Base-by-base conservation (phyloP, 306 rosid species). In the Vigna nakashimae region DNA sequence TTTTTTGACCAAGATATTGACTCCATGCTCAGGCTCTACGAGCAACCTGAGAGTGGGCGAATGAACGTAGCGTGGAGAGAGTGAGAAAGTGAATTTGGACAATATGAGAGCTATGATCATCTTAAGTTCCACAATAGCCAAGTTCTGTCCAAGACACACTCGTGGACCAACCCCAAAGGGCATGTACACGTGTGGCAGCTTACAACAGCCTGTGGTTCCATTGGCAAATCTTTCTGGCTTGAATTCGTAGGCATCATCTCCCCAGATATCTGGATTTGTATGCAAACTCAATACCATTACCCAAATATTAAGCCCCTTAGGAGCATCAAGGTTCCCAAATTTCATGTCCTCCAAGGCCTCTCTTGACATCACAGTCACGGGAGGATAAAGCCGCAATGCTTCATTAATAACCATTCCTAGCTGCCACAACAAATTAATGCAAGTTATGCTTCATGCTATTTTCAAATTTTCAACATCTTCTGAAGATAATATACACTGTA, bases 51-150 rank as follows among this genome's bases (percentile, higher is more conserved):
- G 63, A 65, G 69, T 18, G 4, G 87, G 87, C 4, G 72, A 74
- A 17, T 86, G 90, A 4, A 17, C 20, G 40, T 82, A 88, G 14
- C 62, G 59, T 4, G 89, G 88, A 2, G 88, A 86, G 22, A 86
- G 79, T 0, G 78, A 56, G 72, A 86, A 57, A 16, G 85, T 57
- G 65, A 84, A 88, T 17, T 83, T 86, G 49, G 88, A 81, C 32
- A 88, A 26, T 2, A 88, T 59, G 67, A 83, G 81, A 52, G 88
- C 34, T 24, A 82, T 20, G 0, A 82, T 48, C 63, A 83, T 78
- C 83, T 83, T 83, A 17, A 83, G 77, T 73, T 83, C 86, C 59
- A 60, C 24, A 72, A 83, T 73, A 56, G 86, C 86, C 77, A 83
- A 73, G 17, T 83, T 38, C 55, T 65, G 72, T 66, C 86, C 86